These are phyloP conservation scores for Aspergillus ustus DNA, from an alignment of 2,329 filamentous ascomycete genomes.

Conservation along the genomic window DNA sequence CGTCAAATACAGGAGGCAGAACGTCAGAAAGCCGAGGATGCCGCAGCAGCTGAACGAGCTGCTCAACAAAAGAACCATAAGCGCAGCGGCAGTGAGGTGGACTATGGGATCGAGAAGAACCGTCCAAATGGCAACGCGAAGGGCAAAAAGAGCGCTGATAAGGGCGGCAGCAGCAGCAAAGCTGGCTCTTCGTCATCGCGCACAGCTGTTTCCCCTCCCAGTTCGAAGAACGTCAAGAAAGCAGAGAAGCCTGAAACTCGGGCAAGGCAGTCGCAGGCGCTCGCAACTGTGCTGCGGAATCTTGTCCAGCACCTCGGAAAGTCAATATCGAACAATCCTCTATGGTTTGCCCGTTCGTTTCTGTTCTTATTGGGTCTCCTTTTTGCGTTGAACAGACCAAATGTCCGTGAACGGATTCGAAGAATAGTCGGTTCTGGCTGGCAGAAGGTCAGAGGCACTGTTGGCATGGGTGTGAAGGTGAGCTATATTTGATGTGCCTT, in stretches of 20 bases:
- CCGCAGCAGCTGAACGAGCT: constrained; percentile 46
- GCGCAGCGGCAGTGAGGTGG: constrained; percentile 67
- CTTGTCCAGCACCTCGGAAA: constrained; percentile 56
- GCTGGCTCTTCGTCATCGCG: constrained; percentile 33
- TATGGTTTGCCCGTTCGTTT: constrained; percentile 65
- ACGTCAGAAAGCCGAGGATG: constrained; percentile 42
- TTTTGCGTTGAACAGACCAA: constrained; percentile 73
- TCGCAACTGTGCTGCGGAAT: constrained; percentile 54
- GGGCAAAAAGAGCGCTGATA: constrained; percentile 34
- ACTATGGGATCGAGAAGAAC: constrained; percentile 70
- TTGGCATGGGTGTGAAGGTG: constrained; percentile 96
- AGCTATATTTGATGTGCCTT: constrained; percentile 74
- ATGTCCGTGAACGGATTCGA: constrained; percentile 74
- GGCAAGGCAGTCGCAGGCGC: constrained; percentile 45
- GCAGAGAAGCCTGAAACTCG: constrained; percentile 38
- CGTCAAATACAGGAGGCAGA: constrained; percentile 52
- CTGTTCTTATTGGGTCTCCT: constrained; percentile 81
- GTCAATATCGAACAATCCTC: constrained; percentile 59
- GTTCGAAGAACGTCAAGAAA: constrained; percentile 46
- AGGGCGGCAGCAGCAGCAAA: constrained; percentile 27
- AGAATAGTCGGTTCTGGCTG: constrained; percentile 71
- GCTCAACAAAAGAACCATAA: constrained; percentile 41
- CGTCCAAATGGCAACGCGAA: constrained; percentile 42
- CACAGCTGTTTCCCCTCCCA: constrained; percentile 38
- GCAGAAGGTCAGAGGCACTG: constrained; percentile 80